Percentiles rank a stretch among this genome's conserved stretches.
Evolutionary conservation across 805 yeast species (phyloP).

Genomic region (Nakazawaea peltata): DNA sequence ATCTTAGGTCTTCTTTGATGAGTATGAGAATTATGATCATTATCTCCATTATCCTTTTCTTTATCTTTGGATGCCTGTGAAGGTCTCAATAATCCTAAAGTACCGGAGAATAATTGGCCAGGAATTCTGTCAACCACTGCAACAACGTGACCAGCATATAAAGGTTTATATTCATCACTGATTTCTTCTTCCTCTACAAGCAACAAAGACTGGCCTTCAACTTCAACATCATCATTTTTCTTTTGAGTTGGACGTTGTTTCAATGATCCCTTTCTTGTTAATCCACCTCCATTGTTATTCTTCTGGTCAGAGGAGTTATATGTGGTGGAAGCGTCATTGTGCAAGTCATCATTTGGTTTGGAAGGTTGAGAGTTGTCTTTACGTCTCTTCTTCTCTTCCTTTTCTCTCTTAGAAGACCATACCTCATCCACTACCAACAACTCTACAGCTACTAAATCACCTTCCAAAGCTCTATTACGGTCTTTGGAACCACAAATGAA

Average conservation of each 20-base stretch:
- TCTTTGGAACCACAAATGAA: conserved; percentile 98
- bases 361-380: conserved; percentile 43
- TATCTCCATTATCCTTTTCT: conserved; percentile 36
- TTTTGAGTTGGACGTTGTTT: conserved; percentile 95
- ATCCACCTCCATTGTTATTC: conserved; percentile 22
- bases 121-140: conserved; percentile 97
- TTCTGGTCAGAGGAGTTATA: conserved; percentile 19
- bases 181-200: conserved; percentile 94
- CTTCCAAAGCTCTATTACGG: conserved; percentile 94
- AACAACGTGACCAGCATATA: conserved; percentile 97
- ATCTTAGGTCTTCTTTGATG: conserved; percentile 70
- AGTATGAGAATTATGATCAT: conserved; percentile 18
- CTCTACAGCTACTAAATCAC: conserved; percentile 94
- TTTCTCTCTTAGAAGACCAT: conserved; percentile 93
- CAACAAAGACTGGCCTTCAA: conserved; percentile 90
- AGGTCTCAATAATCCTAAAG: conserved; percentile 88
- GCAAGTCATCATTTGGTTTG: conserved; percentile 54
- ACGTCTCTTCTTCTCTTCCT: conserved; percentile 94
- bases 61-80: conserved; percentile 85
- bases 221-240: conserved; percentile 97
- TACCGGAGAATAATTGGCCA: conserved; percentile 92
- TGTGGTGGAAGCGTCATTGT: conserved; percentile 70
- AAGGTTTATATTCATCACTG: conserved; percentile 84
- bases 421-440: conserved; percentile 93
- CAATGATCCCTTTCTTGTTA: conserved; percentile 80